Base-by-base conservation (phyloP, 1,284 basidiomycete species). In the Trichosporon sp. region DNA sequence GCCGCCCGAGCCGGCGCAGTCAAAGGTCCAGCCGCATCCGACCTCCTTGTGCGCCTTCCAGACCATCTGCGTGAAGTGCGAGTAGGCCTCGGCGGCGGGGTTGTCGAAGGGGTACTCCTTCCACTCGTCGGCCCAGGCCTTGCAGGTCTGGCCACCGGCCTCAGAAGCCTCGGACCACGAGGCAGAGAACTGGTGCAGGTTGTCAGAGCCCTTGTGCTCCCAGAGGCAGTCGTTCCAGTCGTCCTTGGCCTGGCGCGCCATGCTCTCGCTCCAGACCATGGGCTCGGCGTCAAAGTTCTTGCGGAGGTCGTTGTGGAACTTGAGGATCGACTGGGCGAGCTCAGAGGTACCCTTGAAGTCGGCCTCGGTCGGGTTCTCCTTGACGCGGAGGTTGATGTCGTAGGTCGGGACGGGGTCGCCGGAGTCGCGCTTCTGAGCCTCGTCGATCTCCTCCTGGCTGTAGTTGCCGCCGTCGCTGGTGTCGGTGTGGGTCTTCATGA, bases 1-100 rank as follows among this genome's bases (percentile, higher is more conserved):
- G 56, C 56, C 29, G 56, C 56, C 56, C 27, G 31, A 29, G 18
- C 29, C 15, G 8, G 56, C 15, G 65, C 68, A 70, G 27, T 44
- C 53, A 2, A 65, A 21, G 38, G 44, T 63, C 69, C 69, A 73
- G 60, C 35, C 80, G 64, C 81, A 82, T 21, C 81, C 81, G 31
- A 82, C 47, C 63, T 77, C 31, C 38, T 73, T 76, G n/a, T 75
- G 76, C 12, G 32, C 71, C 70, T 81, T 79, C 81, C 81, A 82
- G 38, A 81, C 79, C 69, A 81, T 76, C 68, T 74, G 69, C 15
- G 80, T 81, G 25, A 63, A 63, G 62, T 63, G 62, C 23, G 62
- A 63, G 62, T 63, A 63, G 62, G 62, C 62, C 34, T 27, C 15
- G 12, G 13, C 13, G 12, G 35, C 70, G 23, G 77, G 78, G 63